These are phyloP conservation scores for Phytopythium helicoides DNA, from an alignment of 352 stramenopile genomes.

Conservation along the genomic window DNA sequence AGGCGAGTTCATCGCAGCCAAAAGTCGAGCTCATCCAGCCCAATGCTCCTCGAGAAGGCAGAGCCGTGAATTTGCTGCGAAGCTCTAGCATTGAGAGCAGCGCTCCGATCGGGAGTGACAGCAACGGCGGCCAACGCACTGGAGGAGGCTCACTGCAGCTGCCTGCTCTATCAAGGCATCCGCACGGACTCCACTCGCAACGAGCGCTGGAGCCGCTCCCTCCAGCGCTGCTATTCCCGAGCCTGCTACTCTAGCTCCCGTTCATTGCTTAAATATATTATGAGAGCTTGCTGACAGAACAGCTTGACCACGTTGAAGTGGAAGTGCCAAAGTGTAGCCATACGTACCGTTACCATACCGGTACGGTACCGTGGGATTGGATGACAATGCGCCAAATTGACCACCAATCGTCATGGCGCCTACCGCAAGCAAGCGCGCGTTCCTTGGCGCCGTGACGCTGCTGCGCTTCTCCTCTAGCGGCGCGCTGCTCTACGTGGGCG, in stretches of 20 bases:
- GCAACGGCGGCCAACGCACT: slow-evolving; percentile 8
- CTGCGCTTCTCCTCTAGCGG: slow-evolving; percentile 70
- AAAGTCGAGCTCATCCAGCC: slow-evolving; percentile 1
- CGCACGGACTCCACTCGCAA: background rate
- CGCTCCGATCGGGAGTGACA: slow-evolving; percentile 3
- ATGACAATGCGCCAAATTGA: background rate
- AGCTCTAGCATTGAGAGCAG: slow-evolving; percentile 5
- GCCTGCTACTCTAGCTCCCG: background rate
- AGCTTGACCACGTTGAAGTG: slow-evolving; percentile 4
- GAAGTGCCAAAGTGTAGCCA: slow-evolving; percentile 12
- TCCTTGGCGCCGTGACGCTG: slow-evolving; percentile 81
- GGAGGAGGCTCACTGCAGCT: slow-evolving; percentile 4
- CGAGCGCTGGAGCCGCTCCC: background rate
- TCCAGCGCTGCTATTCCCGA: too few species aligned
- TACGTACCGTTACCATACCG: slow-evolving; percentile 6
- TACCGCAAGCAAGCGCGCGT: slow-evolving; percentile 57
- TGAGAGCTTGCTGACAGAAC: background rate
- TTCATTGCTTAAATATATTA: background rate
- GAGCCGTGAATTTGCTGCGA: background rate
- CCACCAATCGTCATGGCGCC: slow-evolving; percentile 11
- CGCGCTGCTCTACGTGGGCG: slow-evolving; percentile 69
- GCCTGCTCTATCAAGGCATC: background rate
- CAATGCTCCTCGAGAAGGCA: background rate
- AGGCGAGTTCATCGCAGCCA: background rate
- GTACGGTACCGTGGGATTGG: slow-evolving; percentile 9